A percentile compares a stretch with the other conserved stretches of the same genome.
Evolutionary conservation across 2,329 filamentous ascomycete genomes (phyloP).

Genomic region (Ophiostoma sp.): DNA sequence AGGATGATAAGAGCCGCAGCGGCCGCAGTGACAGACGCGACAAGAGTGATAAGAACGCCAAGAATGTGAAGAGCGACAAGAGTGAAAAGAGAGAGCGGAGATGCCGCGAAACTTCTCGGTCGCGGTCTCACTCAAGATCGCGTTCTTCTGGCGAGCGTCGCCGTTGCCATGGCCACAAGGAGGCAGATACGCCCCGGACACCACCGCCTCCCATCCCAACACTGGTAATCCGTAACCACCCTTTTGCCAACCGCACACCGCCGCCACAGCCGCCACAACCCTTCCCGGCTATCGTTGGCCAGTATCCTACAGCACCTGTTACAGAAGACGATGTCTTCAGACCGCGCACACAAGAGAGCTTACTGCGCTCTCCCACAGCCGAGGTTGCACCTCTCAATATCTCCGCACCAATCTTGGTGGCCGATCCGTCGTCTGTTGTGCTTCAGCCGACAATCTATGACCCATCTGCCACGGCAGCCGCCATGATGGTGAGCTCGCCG

Average conservation of each 20-base stretch:
- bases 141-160: conserved; percentile 15
- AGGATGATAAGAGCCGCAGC: conserved; percentile 25
- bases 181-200: conserved; percentile 5
- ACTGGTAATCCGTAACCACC: conserved; percentile 20
- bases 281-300: conserved; percentile 15
- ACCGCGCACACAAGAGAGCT: conserved; percentile 24
- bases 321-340: conserved; percentile 25
- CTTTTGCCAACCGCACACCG: conserved; percentile 25
- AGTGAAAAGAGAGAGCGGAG: conserved; percentile 10
- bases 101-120: conserved; percentile 11
- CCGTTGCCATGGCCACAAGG: conserved; percentile 22
- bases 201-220: conserved; percentile 12
- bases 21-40: conserved; percentile 9
- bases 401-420: conserved; percentile 46
- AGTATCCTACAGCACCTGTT: background rate
- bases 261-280: conserved; percentile 24
- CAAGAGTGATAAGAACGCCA: background rate
- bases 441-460: conserved; percentile 56
- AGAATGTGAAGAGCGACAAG: conserved; percentile 21
- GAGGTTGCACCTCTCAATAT: conserved; percentile 36
- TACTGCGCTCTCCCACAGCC: conserved; percentile 23
- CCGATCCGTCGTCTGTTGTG: conserved; percentile 46
- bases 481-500: background rate
- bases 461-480: conserved; percentile 33
- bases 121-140: conserved; percentile 18